These are phyloP conservation scores for Venturia oleaginea DNA, from an alignment of 2,329 filamentous ascomycete genomes.

Conservation along the genomic window DNA sequence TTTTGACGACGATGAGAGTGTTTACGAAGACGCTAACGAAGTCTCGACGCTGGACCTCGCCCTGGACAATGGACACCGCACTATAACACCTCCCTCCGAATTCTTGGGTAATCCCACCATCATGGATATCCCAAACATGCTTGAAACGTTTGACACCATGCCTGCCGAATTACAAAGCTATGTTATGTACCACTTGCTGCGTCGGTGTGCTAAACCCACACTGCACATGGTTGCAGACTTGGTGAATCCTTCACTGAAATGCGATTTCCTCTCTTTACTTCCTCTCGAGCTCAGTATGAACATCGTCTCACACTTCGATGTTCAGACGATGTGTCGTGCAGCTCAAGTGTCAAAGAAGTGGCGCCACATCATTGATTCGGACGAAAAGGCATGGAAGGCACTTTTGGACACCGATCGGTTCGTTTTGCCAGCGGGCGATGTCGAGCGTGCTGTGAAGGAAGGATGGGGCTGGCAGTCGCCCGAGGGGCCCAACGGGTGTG, in stretches of 20 bases:
- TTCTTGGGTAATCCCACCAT: conserved; percentile 33
- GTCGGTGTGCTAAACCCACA: conserved; percentile 77
- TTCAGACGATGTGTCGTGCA: conserved; percentile 76
- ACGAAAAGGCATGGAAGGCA: conserved; percentile 94
- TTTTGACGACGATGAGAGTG: conserved; percentile 21
- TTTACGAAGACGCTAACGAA: conserved; percentile 23
- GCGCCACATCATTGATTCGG: conserved; percentile 81
- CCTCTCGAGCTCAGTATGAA: conserved; percentile 82
- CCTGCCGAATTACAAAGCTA: conserved; percentile 88
- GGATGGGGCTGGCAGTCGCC: conserved; percentile 98
- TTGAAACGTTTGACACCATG: conserved; percentile 86
- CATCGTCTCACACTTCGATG: conserved; percentile 77
- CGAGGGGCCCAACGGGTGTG: conserved; percentile 61
- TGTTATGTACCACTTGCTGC: conserved; percentile 91
- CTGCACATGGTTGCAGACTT: conserved; percentile 82
- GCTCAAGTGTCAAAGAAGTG: conserved; percentile 92
- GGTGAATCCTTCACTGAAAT: conserved; percentile 89
- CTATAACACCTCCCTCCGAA: neutral
- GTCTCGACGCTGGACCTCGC: conserved; percentile 28
- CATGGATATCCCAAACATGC: conserved; percentile 74
- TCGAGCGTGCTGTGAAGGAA: conserved; percentile 76
- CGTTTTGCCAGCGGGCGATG: conserved; percentile 66
- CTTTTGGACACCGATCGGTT: conserved; percentile 81
- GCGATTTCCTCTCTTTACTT: conserved; percentile 78
- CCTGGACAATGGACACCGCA: conserved; percentile 6